These are phyloP conservation scores for Naganishia vaughanmartiniae DNA, from an alignment of 768 basidiomycete species.

Conservation along the genomic window DNA sequence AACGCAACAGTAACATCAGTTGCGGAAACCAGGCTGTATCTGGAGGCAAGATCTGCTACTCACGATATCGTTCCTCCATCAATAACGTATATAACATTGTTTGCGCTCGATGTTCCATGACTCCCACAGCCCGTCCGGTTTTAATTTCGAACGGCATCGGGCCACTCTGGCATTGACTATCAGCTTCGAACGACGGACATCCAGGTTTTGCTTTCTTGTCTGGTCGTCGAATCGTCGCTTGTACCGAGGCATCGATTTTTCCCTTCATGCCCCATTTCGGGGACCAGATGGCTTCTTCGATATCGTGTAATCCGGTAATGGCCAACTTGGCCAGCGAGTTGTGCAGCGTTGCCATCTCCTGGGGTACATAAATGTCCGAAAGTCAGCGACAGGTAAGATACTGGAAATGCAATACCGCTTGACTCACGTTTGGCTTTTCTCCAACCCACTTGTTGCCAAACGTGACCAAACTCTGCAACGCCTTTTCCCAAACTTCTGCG, in stretches of 20 bases:
- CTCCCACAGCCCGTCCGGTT: constrained; percentile 73
- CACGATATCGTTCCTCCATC: constrained; percentile 79
- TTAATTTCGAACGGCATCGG: constrained; percentile 90
- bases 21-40: background rate
- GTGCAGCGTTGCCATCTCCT: constrained; percentile 55
- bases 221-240: constrained; percentile 52
- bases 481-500: constrained; percentile 49
- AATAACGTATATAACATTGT: constrained; percentile 95
- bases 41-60: constrained; percentile 29
- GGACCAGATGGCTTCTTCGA: constrained; percentile 98
- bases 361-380: too few relatives aligned
- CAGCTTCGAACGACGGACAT: too few relatives aligned
- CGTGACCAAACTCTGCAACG: constrained; percentile 43
- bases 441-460: constrained; percentile 61
- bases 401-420: too few relatives aligned
- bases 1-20: background rate
- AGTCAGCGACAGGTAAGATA: too few relatives aligned
- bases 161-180: constrained; percentile 1
- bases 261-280: constrained; percentile 93
- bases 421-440: constrained; percentile 60
- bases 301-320: constrained; percentile 71
- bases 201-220: constrained; percentile 44
- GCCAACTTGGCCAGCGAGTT: constrained; percentile 57
- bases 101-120: constrained; percentile 93
- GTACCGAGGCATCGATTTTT: constrained; percentile 86